Conservation (phyloP, 805 yeast genomes). For the Scheffersomyces lignosus region DNA sequence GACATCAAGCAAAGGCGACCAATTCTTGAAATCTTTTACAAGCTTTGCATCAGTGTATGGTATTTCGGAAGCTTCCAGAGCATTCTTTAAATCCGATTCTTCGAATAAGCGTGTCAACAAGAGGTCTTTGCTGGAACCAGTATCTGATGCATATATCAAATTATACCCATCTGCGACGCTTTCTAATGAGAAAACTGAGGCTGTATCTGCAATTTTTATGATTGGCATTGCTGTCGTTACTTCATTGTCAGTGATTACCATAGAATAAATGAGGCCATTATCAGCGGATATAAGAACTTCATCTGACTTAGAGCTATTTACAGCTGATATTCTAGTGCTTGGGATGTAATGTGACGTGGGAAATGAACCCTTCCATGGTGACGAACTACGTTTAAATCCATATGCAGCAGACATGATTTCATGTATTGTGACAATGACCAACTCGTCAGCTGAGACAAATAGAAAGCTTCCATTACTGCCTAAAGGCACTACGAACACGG, state of each 20-base stretch:
- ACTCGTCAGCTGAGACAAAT: conserved; percentile 32
- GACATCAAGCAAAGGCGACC: conserved; percentile 50
- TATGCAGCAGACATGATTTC: conserved; percentile 50
- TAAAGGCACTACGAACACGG: conserved; percentile 44
- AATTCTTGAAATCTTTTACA: conserved; percentile 36
- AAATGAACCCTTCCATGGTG: conserved; percentile 25
- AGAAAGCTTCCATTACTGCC: conserved; percentile 36
- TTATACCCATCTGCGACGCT: conserved; percentile 14
- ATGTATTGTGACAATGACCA: conserved; percentile 40
- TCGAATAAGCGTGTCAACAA: conserved; percentile 25
- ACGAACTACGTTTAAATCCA: conserved; percentile 23
- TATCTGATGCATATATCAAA: conserved; percentile 41
- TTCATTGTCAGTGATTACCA: conserved; percentile 19
- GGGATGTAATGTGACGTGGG: conserved; percentile 42
- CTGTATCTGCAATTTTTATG: conserved; percentile 34
- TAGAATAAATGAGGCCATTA: conserved; percentile 32
- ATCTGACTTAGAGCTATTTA: conserved; percentile 11
- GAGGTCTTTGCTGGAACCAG: conserved; percentile 39
- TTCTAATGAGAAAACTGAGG: conserved; percentile 34
- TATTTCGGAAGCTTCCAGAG: conserved; percentile 7
- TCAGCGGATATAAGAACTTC: conserved; percentile 36
- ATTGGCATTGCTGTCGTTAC: conserved; percentile 26
- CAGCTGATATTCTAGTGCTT: conserved; percentile 13
- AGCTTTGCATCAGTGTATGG: conserved; percentile 23
- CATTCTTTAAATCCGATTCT: conserved; percentile 1